Base-by-base conservation (phyloP, 2,329 filamentous ascomycete genomes). In the Fusarium chlamydosporum region DNA sequence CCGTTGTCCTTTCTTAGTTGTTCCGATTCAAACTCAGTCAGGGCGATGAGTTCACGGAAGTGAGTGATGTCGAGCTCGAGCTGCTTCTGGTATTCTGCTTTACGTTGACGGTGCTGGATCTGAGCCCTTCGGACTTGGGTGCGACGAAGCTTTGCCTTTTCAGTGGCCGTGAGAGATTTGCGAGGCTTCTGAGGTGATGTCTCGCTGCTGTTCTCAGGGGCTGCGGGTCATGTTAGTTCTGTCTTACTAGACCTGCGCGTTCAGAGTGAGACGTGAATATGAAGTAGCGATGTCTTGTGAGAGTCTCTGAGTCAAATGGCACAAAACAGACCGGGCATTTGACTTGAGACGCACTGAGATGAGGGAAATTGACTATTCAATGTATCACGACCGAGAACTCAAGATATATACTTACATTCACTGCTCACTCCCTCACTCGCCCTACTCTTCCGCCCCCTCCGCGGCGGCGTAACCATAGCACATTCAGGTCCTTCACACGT, bases 101-200 rank as follows among this genome's bases (percentile, higher is more conserved):
- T 87, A 71, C 85, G 83, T 74, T 85, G 82, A 16, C 85, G 84
- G 69, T 88, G 85, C 72, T 86, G 82, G 37, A 83, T 81, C 78
- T 88, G 85, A 3, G 85, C 85, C 23, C 79, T 81, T 4, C 85
- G 77, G 52, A 88, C 85, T 65, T 88, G 85, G 4, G 82, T 81
- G 1, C 85, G 81, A 6, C 85, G 82, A 16, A 79, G 64, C 70
- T 83, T 79, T 23, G 82, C 78, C 73, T 84, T 85, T 54, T 81
- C 78, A 69, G 76, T 70, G 37, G 70, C 64, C 4, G 68, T 63
- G 6, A 69, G 55, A 37, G 63, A 53, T 62, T 73, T 73, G 40
- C 50, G 70, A 45, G 58, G 47, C 52, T 43, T 75, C 64, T 66
- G 55, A 20, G 61, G 63, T 23, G 64, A 71, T 18, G 56, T 50